These are phyloP conservation scores for Neofusicoccum umdonicola DNA, from an alignment of 2,329 filamentous ascomycete species.

Conservation along the genomic window DNA sequence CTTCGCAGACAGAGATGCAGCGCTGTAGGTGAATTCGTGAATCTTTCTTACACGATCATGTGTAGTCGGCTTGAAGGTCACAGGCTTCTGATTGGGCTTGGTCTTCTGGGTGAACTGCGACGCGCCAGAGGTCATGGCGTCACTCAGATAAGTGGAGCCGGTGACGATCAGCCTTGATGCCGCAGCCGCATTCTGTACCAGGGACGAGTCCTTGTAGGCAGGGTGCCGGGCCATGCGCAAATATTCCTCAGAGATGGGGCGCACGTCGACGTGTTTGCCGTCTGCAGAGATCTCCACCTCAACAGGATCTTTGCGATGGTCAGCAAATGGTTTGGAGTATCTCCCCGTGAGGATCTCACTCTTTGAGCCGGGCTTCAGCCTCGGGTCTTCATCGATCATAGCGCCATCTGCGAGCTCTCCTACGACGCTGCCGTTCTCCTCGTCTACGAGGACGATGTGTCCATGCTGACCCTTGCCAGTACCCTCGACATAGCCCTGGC, in stretches of 20 bases:
- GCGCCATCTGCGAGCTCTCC: slow-evolving; percentile 85
- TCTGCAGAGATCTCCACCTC: slow-evolving; percentile 72
- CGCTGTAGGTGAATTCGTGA: slow-evolving; percentile 77
- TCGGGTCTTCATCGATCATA: slow-evolving; percentile 72
- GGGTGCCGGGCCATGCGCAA: slow-evolving; percentile 78
- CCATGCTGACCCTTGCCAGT: slow-evolving; percentile 49
- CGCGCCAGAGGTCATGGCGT: slow-evolving; percentile 72
- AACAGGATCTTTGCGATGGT: slow-evolving; percentile 62
- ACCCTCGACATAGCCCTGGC: slow-evolving; percentile 66
- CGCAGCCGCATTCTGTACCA: slow-evolving; percentile 82
- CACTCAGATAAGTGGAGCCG: slow-evolving; percentile 74
- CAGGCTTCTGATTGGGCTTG: slow-evolving; percentile 72
- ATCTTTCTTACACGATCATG: slow-evolving; percentile 85
- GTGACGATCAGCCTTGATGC: slow-evolving; percentile 93
- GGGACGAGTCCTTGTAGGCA: slow-evolving; percentile 81
- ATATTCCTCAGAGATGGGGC: slow-evolving; percentile 67
- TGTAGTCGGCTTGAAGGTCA: slow-evolving; percentile 83
- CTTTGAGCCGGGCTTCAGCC: slow-evolving; percentile 83
- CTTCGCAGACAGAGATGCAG: slow-evolving; percentile 76
- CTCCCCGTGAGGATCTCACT: slow-evolving; percentile 52
- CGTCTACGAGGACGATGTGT: slow-evolving; percentile 88
- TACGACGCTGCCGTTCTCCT: slow-evolving; percentile 93
- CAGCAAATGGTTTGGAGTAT: slow-evolving; percentile 20
- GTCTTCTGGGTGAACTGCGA: slow-evolving; percentile 78
- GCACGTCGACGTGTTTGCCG: slow-evolving; percentile 66